These are phyloP conservation scores for Sapria himalayana DNA, from an alignment of 345 rosid genomes.

Conservation along the genomic window DNA sequence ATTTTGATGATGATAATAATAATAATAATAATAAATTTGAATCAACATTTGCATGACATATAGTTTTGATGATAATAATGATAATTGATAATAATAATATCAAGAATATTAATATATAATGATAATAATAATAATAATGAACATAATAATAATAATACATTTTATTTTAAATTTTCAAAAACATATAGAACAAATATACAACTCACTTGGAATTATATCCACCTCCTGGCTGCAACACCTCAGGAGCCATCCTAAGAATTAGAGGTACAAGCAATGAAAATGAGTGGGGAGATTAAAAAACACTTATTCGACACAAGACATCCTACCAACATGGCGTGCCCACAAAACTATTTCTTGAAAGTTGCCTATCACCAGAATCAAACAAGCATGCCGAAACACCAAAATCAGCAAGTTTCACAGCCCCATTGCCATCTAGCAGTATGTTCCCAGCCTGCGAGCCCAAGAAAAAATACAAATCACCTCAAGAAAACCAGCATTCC, in stretches of 20 bases:
- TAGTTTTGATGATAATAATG: too few species aligned
- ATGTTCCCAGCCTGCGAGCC: conserved; percentile 81
- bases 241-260: conserved; percentile 92
- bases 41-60: too few species aligned
- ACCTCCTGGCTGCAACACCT: conserved; percentile 92
- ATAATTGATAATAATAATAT: too few species aligned
- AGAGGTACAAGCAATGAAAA: conserved; percentile 4
- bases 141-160: too few species aligned
- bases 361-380: conserved; percentile 87
- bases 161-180: neutral
- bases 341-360: conserved; percentile 87
- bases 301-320: neutral
- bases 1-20: too few species aligned
- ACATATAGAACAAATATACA: too few species aligned
- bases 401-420: conserved; percentile 88
- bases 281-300: conserved; percentile 1
- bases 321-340: conserved; percentile 98
- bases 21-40: too few species aligned
- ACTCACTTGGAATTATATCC: conserved; percentile 97
- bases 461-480: conserved; percentile 5
- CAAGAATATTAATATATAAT: too few species aligned
- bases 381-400: conserved; percentile 99
- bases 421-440: conserved; percentile 62
- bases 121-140: too few species aligned
- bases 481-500: too few species aligned